phyloP scores from a whole-genome alignment of 176 grass and related monocot species.

The Eleusine coracana region DNA sequence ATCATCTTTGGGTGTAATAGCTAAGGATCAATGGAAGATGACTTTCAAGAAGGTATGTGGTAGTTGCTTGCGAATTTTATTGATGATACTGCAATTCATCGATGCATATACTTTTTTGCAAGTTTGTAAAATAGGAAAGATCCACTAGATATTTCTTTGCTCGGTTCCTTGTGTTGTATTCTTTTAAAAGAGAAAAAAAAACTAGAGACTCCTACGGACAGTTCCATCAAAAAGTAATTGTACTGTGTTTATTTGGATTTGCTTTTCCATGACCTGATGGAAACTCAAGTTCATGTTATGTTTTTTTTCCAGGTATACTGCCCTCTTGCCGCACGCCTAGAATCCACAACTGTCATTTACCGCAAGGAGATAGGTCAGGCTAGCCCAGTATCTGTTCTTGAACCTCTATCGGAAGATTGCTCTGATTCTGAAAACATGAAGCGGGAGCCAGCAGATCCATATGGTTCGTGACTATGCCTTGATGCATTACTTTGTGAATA shows the following conservation, averaged over 20 bases:
- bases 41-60: conserved; percentile 48
- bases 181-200: not conserved
- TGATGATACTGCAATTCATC: not conserved
- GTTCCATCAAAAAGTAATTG: not conserved
- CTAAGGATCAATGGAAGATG: conserved; percentile 39
- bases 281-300: conserved; percentile 2
- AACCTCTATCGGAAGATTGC: conserved; percentile 50
- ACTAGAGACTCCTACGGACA: not conserved
- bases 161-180: not conserved
- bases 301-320: conserved; percentile 36
- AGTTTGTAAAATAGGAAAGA: conserved; percentile 16
- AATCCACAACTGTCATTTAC: conserved; percentile 24
- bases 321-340: conserved; percentile 17
- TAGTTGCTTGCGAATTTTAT: not conserved
- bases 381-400: conserved; percentile 68
- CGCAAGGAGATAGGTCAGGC: conserved; percentile 53
- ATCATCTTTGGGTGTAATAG: conserved; percentile 34
- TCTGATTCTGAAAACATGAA: conserved; percentile 42
- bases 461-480: conserved; percentile 42
- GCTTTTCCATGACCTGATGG: not conserved
- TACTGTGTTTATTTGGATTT: not conserved
- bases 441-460: conserved; percentile 29
- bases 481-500: not conserved
- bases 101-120: conserved; percentile 14
- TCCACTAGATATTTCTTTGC: not conserved